These are phyloP conservation scores for Lanmaoa rubissima DNA, from an alignment of 768 basidiomycete species.

Conservation along the genomic window DNA sequence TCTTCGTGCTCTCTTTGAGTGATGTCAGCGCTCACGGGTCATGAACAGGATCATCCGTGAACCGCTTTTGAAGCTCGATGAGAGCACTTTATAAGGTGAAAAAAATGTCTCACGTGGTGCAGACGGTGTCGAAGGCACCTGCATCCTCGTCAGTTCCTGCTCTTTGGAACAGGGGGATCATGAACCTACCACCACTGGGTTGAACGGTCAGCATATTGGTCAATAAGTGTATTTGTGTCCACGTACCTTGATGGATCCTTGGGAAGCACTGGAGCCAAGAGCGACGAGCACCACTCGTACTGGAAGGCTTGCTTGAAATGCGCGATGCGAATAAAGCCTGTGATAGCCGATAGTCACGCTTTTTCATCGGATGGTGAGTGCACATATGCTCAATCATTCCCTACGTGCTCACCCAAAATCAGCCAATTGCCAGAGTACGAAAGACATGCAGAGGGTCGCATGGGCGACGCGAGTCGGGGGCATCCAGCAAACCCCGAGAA, in stretches of 20 bases:
- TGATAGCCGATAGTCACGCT: constrained; percentile 15
- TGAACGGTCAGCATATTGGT: background rate
- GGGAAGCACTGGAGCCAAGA: constrained; percentile 8
- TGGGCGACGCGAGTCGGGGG: background rate
- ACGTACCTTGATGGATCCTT: constrained; percentile 10
- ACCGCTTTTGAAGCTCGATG: background rate
- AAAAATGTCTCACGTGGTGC: constrained; percentile 3
- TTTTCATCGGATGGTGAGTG: constrained; percentile 1
- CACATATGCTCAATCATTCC: background rate
- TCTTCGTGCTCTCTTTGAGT: background rate
- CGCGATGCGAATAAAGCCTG: constrained; percentile 8
- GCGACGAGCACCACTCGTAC: constrained; percentile 4
- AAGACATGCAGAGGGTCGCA: constrained; percentile 4
- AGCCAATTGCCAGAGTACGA: constrained; percentile 7
- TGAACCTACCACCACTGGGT: constrained; percentile 9
- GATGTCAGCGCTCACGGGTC: constrained; percentile 6
- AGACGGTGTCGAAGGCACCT: constrained; percentile 14
- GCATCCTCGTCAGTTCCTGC: background rate
- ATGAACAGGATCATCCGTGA: constrained; percentile 11
- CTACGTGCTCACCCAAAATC: constrained; percentile 10
- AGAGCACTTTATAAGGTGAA: background rate
- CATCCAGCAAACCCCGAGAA: constrained; percentile 5
- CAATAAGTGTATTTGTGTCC: background rate
- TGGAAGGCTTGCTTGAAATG: constrained; percentile 1
- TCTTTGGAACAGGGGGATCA: background rate